phyloP scores from a whole-genome alignment of 176 grass and related monocot genomes.

The Coix lacrymajobi region DNA sequence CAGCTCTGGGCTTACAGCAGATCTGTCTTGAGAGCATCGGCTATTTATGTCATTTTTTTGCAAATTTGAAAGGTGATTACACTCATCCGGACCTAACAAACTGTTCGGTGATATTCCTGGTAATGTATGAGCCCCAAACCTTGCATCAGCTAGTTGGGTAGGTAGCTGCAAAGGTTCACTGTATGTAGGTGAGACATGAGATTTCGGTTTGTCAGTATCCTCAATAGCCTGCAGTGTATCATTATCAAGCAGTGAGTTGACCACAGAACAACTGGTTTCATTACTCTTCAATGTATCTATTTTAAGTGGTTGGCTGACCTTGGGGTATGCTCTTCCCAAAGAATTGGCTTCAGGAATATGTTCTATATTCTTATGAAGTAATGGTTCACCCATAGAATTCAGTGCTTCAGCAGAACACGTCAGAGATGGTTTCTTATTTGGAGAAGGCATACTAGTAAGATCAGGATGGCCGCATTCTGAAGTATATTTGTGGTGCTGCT shows the following conservation, averaged over 20 bases:
- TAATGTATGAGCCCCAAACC: constrained; percentile 10
- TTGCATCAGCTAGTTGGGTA: constrained; percentile 18
- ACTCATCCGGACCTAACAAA: constrained; percentile 5
- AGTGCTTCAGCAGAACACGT: constrained; percentile 19
- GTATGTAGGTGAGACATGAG: background rate
- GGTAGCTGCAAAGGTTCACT: constrained; percentile 32
- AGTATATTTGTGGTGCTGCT: background rate
- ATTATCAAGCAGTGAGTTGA: constrained; percentile 11
- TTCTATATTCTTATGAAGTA: background rate
- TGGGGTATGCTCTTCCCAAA: constrained; percentile 14
- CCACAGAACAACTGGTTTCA: background rate
- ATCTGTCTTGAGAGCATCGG: constrained; percentile 15
- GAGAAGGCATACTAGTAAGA: background rate
- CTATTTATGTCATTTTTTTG: constrained; percentile 5
- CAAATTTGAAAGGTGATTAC: constrained; percentile 5
- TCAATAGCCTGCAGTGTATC: constrained; percentile 3
- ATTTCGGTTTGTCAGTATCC: constrained; percentile 20
- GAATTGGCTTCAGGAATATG: background rate
- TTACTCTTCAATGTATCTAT: background rate
- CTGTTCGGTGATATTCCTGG: background rate
- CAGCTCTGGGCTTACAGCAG: constrained; percentile 14
- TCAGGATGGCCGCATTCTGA: constrained; percentile 11
- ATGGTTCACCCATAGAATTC: background rate
- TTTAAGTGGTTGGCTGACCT: constrained; percentile 7
- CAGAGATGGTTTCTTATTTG: constrained; percentile 18